Conservation (phyloP, 2,329 filamentous ascomycete species). For the Colletotrichum simmondsii region DNA sequence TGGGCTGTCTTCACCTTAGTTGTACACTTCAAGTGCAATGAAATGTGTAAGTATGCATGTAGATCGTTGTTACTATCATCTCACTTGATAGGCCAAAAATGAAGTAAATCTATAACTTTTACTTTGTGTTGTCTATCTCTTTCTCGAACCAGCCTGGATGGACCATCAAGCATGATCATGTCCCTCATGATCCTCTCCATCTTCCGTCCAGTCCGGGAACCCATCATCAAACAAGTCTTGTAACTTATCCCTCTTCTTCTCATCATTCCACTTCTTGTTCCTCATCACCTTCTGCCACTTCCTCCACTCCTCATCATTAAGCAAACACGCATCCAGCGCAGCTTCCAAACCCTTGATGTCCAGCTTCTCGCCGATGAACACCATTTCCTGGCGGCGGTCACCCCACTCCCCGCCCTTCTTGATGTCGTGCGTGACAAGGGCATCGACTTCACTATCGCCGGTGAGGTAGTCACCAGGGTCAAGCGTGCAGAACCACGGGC, state of each 20-base stretch:
- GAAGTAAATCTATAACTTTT: too few relatives aligned
- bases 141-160: too few relatives aligned
- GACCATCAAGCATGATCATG: conserved; percentile 38
- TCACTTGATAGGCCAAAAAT: too few relatives aligned
- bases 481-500: conserved; percentile 69
- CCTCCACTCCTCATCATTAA: conserved; percentile 68
- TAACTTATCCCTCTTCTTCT: conserved; percentile 57
- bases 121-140: neutral
- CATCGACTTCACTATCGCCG: conserved; percentile 57
- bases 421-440: conserved; percentile 61
- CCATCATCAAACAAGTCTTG: conserved; percentile 67
- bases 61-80: too few relatives aligned
- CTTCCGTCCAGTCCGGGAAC: conserved; percentile 65
- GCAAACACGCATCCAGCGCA: conserved; percentile 68
- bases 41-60: too few relatives aligned
- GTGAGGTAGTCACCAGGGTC: conserved; percentile 61
- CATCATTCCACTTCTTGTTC: conserved; percentile 45
- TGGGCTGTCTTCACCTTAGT: too few relatives aligned
- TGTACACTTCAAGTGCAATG: too few relatives aligned
- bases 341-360: conserved; percentile 61
- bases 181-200: conserved; percentile 46
- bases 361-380: conserved; percentile 77
- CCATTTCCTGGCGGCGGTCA: conserved; percentile 76
- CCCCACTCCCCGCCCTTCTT: conserved; percentile 71
- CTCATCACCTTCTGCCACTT: conserved; percentile 65